These are phyloP conservation scores for Saturnispora serradocipensis DNA, from an alignment of 805 yeast genomes.

Conservation along the genomic window DNA sequence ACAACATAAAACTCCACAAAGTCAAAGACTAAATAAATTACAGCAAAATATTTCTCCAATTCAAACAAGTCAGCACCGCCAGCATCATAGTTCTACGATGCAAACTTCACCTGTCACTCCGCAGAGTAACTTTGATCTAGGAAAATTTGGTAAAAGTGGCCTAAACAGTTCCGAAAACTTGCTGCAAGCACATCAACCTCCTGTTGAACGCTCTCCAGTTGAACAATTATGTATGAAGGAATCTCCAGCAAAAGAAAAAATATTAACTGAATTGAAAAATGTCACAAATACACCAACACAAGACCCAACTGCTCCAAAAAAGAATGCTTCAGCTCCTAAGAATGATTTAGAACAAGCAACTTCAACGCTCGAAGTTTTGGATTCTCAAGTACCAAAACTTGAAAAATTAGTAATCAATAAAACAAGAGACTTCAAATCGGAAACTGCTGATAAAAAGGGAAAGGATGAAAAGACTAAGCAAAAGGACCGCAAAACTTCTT, in stretches of 20 bases:
- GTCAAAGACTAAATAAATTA: constrained; percentile 11
- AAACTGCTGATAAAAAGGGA: neutral
- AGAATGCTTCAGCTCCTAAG: neutral
- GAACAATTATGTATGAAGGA: neutral
- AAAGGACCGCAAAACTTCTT: constrained; percentile 12
- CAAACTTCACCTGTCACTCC: neutral
- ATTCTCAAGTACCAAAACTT: neutral
- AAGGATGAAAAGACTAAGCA: constrained; percentile 9
- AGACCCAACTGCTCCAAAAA: neutral
- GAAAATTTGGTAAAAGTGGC: neutral
- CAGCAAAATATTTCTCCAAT: constrained; percentile 11
- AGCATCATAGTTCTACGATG: neutral
- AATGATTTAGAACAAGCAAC: neutral
- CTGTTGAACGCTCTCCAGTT: neutral
- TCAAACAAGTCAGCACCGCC: constrained; percentile 7
- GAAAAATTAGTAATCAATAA: neutral
- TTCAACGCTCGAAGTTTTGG: neutral
- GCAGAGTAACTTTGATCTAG: neutral
- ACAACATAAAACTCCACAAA: constrained; percentile 3
- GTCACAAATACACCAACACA: neutral
- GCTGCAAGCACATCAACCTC: neutral
- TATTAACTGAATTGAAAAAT: neutral
- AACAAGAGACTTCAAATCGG: neutral
- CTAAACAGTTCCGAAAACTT: neutral
- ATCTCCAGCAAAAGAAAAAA: neutral